phyloP scores from a whole-genome alignment of 2,329 filamentous ascomycete species.

The Juglanconis juglandina region DNA sequence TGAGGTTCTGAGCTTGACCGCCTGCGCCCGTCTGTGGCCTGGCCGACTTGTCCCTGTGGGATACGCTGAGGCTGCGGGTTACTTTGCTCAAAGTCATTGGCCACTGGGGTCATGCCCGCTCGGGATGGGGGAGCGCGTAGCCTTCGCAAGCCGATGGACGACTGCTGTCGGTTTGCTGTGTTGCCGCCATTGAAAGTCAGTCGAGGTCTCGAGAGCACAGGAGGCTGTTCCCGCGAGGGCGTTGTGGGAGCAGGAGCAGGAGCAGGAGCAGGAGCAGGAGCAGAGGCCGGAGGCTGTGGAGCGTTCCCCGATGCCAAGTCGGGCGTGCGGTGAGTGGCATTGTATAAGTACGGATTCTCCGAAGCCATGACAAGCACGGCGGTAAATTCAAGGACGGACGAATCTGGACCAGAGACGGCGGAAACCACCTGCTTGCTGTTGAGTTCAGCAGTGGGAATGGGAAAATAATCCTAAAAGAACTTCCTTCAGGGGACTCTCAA shows the following conservation, averaged over 20 bases:
- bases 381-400: not conserved
- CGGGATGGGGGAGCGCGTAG: conserved; percentile 1
- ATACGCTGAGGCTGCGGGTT: not conserved
- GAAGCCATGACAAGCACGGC: conserved; percentile 1
- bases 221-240: conserved; percentile 9
- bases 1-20: conserved; percentile 26
- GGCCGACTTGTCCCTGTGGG: not conserved
- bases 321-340: not conserved
- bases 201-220: not conserved
- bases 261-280: not conserved
- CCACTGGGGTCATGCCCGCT: not conserved
- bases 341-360: conserved; percentile 14
- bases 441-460: not conserved
- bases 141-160: conserved; percentile 17
- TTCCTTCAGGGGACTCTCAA: not conserved
- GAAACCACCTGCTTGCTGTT: not conserved
- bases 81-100: not conserved
- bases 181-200: not conserved
- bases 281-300: not conserved
- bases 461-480: not conserved
- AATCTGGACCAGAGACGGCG: not conserved
- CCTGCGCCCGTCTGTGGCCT: conserved; percentile 14
- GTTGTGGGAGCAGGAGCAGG: not conserved
- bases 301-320: not conserved
- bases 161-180: conserved; percentile 10